Percentiles rank a stretch among this genome's conserved stretches.
These are phyloP conservation scores for Cladosporium phlei DNA, from an alignment of 2,329 filamentous ascomycete genomes.

Conservation along the genomic window DNA sequence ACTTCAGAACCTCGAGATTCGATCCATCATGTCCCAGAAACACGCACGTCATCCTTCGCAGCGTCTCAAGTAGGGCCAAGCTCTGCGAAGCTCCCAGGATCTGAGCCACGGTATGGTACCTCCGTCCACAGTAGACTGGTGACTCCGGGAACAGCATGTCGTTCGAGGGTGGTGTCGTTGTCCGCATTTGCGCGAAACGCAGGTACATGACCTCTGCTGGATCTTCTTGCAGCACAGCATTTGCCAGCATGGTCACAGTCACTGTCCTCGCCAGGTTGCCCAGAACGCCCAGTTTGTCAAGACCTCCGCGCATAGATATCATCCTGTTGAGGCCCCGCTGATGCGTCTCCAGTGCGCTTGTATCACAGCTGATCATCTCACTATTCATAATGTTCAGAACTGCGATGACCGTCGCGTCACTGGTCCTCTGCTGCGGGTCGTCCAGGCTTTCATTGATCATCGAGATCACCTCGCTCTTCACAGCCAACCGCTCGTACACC, in stretches of 20 bases:
- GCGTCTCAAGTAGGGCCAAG: neutral
- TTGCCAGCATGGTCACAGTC: conserved; percentile 13
- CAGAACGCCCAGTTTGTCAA: conserved; percentile 25
- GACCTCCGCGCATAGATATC: conserved; percentile 27
- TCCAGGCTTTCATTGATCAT: conserved; percentile 27
- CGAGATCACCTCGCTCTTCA: conserved; percentile 21
- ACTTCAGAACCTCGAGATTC: neutral
- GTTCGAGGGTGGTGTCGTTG: neutral
- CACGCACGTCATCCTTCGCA: neutral
- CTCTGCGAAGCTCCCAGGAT: neutral
- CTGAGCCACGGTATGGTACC: neutral
- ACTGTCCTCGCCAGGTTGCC: conserved; percentile 24
- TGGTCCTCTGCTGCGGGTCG: conserved; percentile 22
- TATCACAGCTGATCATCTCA: conserved; percentile 29
- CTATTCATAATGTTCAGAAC: conserved; percentile 30
- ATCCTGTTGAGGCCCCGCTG: conserved; percentile 27
- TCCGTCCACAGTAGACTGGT: conserved; percentile 1
- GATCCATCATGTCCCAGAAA: neutral
- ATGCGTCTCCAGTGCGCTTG: conserved; percentile 23
- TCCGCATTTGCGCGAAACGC: neutral
- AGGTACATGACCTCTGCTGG: conserved; percentile 10
- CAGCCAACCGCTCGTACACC: conserved; percentile 21
- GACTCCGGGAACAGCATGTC: conserved; percentile 2
- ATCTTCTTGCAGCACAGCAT: conserved; percentile 9
- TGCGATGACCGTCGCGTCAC: conserved; percentile 29